Base-by-base conservation (phyloP, 306 rosid species). In the Lithocarpus polystachyus region DNA sequence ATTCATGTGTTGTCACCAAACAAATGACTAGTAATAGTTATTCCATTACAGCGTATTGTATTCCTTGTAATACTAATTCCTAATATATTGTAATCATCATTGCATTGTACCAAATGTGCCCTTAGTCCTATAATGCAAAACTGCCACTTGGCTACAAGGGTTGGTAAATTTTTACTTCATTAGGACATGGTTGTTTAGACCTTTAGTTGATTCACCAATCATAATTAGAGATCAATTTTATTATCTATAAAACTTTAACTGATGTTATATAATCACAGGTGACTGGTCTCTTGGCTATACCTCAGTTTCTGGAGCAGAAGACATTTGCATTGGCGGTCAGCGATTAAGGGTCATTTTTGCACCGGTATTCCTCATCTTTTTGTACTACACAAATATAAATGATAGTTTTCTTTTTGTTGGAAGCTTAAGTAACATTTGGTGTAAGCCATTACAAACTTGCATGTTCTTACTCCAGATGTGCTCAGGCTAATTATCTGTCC, bases 231-330 rank as follows among this genome's bases (percentile, higher is more conserved):
- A 23, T 56, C 29, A 28, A 82, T 67, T 59, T 77, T 29, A 23
- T 57, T 75, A 56, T 59, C 19, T 29, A 8, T 61, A 48, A 59
- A 77, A 45, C 71, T 77, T 70, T 6, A 29, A 57, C 43, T n/a
- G 74, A 33, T 67, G 13, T 54, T 78, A 28, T 68, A 71, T 75
- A 78, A 71, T 75, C 37, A 75, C 87, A 92, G 98, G 82, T 84
- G 91, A 88, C 73, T 94, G 97, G 98, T 89, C 96, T 76, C 91
- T 92, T 20, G 86, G 89, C 69, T 87, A 81, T 79, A 88, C 90
- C 78, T 77, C 88, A 56, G 87, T 94, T 85, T 76, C 79, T 53
- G 96, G 97, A 81, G 81, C 53, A 72, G 97, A 92, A 88, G 89
- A 89, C 11, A 85, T 92, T 78, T 76, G 79, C 77, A 88, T 94